Percentiles rank a stretch among this genome's conserved stretches.
phyloP scores from a whole-genome alignment of 768 basidiomycete species.

The Lactarius evosmus region DNA sequence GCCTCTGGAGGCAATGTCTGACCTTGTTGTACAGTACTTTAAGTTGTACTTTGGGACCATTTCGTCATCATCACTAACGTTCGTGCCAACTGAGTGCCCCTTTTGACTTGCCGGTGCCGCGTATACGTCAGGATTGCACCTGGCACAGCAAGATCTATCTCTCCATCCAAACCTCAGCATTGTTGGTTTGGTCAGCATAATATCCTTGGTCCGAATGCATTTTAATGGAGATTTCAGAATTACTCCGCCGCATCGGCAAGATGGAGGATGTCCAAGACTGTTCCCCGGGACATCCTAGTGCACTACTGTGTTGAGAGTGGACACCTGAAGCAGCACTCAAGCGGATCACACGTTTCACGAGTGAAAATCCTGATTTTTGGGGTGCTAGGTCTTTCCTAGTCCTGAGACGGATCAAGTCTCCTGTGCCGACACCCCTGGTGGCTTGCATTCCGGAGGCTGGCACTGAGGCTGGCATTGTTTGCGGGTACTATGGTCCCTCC shows the following conservation, averaged over 20 bases:
- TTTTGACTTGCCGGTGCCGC: background rate
- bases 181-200: constrained; percentile 5
- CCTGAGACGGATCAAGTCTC: background rate
- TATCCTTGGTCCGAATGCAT: background rate
- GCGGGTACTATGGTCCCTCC: background rate
- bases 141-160: background rate
- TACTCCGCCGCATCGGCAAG: background rate
- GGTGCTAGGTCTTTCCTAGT: background rate
- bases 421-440: background rate
- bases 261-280: background rate
- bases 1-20: background rate
- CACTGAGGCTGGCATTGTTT: background rate
- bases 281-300: background rate
- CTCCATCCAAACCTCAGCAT: background rate
- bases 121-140: background rate
- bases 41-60: background rate
- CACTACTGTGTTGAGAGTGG: background rate
- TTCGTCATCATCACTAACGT: background rate
- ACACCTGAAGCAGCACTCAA: background rate
- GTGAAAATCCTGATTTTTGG: background rate
- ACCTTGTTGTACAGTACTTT: too few species aligned
- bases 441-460: constrained; percentile 3
- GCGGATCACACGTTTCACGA: background rate
- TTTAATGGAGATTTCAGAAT: background rate
- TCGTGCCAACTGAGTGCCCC: background rate